A percentile compares a stretch with the other conserved stretches of the same genome.
Evolutionary conservation across 1,284 basidiomycete genomes (phyloP).

Genomic region (Apiotrichum akiyoshidainum): DNA sequence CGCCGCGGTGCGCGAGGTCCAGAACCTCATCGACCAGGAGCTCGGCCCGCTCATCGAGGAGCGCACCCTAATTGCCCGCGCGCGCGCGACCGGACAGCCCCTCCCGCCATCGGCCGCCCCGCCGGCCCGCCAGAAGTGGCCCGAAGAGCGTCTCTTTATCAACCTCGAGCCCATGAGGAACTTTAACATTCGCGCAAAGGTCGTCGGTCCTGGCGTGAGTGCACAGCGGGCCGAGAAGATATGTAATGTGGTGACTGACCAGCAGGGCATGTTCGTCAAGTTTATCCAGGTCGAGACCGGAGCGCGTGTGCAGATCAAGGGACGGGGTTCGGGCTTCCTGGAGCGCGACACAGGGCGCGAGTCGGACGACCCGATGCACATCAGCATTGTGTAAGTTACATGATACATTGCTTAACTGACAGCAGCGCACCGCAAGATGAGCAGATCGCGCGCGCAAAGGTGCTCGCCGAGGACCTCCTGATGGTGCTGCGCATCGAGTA

Average conservation of each 20-base stretch:
- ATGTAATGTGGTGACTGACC: too few species aligned
- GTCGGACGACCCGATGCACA: conserved; percentile 87
- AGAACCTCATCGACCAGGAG: conserved; percentile 79
- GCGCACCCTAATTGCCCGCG: conserved; percentile 56
- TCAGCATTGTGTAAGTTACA: conserved; percentile 73
- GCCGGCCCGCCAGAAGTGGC: conserved; percentile 73
- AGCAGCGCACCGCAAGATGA: conserved; percentile 79
- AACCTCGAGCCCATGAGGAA: conserved; percentile 85
- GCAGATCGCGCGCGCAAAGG: conserved; percentile 81
- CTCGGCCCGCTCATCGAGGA: conserved; percentile 84
- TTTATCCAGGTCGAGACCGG: conserved; percentile 96
- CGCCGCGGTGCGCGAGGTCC: conserved; percentile 73
- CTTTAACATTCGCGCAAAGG: conserved; percentile 96
- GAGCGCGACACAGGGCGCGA: conserved; percentile 91
- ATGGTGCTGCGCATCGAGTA: conserved; percentile 81
- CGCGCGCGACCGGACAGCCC: conserved; percentile 44
- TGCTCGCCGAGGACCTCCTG: conserved; percentile 82
- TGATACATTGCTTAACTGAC: conserved; percentile 2
- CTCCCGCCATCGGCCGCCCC: conserved; percentile 19
- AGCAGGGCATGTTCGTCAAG: conserved; percentile 94
- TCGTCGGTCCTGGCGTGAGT: conserved; percentile 85
- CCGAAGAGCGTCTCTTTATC: conserved; percentile 86
- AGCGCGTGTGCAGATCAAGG: conserved; percentile 97
- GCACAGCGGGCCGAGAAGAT: too few species aligned
- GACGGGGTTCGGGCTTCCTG: conserved; percentile 88